Base-by-base conservation (phyloP, 139 green algal species). In the Micractinium sp. region DNA sequence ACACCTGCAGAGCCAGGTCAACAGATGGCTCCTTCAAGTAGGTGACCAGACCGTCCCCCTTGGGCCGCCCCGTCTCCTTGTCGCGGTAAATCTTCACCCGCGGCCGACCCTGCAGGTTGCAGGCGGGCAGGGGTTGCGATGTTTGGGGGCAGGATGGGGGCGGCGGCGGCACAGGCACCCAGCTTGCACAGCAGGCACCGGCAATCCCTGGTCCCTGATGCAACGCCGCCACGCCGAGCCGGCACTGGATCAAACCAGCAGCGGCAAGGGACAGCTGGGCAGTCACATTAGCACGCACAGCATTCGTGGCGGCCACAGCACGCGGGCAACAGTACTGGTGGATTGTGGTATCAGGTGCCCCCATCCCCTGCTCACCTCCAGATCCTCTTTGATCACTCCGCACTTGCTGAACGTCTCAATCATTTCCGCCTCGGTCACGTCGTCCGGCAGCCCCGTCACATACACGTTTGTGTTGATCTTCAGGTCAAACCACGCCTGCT, bases 11-110 rank as follows among this genome's bases (percentile, higher is more conserved):
- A 1, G 97, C 97, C 53, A 99, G 91, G 33, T 95, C 90, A 23
- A 99, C 92, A 15, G 92, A 96, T 3, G 97, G 96, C 36, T 92
- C 91, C 89, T 98, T 98, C 31, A 99, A 91, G 87, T 96, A 99
- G 0, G 95, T 98, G 18, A 99, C 95, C 75, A 99, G 92, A 2
- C 93, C 97, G 81, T 99, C 97, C 3, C 97, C 97, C 89, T 99
- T 99, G n/a, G 92, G 90, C 87, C 90, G 90, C 22, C 93, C 93
- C 1, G 77, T 95, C 1, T 85, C 92, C 87, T 94, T 95, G 85
- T 98, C 95, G 69, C 86, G 90, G 91, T 97, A 97, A 29, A 98
- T 85, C 91, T 99, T 98, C 60, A 98, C 91, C 12, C 91, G 78
- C 2, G 94, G 94, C 80, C 89, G 82, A 25, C 91, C 41, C 63